These are phyloP conservation scores for Anaeramoeba flamelloides DNA, from an alignment of 78 protist species.

Conservation along the genomic window DNA sequence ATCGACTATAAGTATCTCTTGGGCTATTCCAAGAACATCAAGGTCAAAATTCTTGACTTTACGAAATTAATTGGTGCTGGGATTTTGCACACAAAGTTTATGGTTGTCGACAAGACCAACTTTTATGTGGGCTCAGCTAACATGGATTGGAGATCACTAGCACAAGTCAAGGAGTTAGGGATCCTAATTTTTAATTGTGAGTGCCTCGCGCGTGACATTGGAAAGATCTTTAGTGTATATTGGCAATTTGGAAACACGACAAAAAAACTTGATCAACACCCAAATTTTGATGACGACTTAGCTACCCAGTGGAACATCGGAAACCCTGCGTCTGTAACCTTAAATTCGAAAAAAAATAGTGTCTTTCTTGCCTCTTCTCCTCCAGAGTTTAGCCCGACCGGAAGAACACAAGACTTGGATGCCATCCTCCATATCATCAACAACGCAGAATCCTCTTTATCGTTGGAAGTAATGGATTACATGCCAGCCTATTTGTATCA, in stretches of 20 bases:
- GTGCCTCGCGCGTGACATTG: slow-evolving; percentile 30
- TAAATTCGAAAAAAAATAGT: neutral
- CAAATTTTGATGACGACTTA: neutral
- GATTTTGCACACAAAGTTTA: slow-evolving; percentile 34
- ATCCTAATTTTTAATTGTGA: slow-evolving; percentile 34
- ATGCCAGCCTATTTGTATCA: slow-evolving; percentile 29
- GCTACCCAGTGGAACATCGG: neutral
- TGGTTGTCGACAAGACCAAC: slow-evolving; percentile 20
- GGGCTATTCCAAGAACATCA: no score
- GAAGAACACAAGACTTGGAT: slow-evolving; percentile 34
- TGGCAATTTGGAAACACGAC: slow-evolving; percentile 34
- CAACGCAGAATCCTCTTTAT: neutral
- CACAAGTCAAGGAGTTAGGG: slow-evolving; percentile 68
- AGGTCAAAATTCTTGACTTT: neutral
- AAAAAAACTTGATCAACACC: no score
- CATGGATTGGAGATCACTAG: slow-evolving; percentile 59
- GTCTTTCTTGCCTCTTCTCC: neutral
- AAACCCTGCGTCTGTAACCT: slow-evolving; percentile 7
- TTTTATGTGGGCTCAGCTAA: slow-evolving; percentile 38
- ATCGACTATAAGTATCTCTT: no score
- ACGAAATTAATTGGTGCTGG: slow-evolving; percentile 5
- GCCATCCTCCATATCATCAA: slow-evolving; percentile 29
- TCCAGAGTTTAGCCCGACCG: neutral
- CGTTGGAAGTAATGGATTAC: slow-evolving; percentile 48
- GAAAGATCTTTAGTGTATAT: slow-evolving; percentile 30